Base-by-base conservation (phyloP, 2,329 filamentous ascomycete species). In the Stylonectria norvegica region DNA sequence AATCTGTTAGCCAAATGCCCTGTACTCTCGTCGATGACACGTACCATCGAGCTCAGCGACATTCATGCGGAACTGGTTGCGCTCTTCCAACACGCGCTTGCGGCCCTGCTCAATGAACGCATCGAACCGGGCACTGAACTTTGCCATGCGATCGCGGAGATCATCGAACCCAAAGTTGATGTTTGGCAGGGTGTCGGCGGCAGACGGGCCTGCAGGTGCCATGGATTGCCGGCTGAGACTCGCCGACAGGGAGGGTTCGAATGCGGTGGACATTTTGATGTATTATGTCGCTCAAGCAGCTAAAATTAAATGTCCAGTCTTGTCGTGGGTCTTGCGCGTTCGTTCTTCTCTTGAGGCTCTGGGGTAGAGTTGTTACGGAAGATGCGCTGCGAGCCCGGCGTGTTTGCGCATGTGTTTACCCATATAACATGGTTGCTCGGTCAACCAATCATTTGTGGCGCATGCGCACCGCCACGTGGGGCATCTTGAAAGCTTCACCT, bases 91-190 rank as follows among this genome's bases (percentile, higher is more conserved):
- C 0, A 97, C 88, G 38, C 87, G 81, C 65, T 94, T 94, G 35
- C 91, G 79, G 0, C 90, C 89, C 49, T 87, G 83, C 59, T 95
- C 91, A 49, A 98, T 96, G 56, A 96, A 97, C 0, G 83, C 82
- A 61, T 98, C 93, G 56, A 98, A 98, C 55, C 81, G 85, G 7
- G 81, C 77, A 0, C 86, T 96, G 63, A 98, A 98, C 49, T 86
- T 88, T 38, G 84, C 78, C 93, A 98, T 97, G 67, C 89, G 86
- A 58, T 91, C 89, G 67, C 91, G 90, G 60, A 98, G 69, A 54
- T 96, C 89, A 56, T 97, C 90, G 65, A 97, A 97, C 43, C 89
- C 89, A 64, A 98, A 97, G 66, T 95, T 89, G 65, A 95, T 86
- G 62, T 78, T 87, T 23, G 93, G 93, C 7, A 98, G 79, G 35